A percentile compares a stretch with the other conserved stretches of the same genome.
Evolutionary conservation across 371 early-diverging fungal genomes (phyloP).

Genomic region (Mortierella sp.): DNA sequence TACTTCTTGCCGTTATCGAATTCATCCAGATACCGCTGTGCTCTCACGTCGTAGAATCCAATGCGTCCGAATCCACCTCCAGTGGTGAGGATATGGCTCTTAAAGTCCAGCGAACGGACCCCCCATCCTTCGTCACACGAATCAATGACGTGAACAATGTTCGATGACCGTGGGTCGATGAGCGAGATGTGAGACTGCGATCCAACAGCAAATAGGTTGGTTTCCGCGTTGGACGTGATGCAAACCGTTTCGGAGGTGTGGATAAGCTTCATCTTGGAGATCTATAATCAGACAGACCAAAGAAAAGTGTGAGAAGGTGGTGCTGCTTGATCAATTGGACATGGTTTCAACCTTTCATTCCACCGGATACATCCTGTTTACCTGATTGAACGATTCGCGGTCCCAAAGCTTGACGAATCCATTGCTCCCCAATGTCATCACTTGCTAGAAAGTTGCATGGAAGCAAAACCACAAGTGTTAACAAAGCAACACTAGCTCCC

Average conservation of each 20-base stretch:
- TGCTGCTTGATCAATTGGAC: too few species aligned
- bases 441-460: conserved; percentile 20
- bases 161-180: conserved; percentile 63
- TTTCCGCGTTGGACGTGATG: conserved; percentile 51
- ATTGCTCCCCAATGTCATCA: conserved; percentile 46
- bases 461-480: not conserved
- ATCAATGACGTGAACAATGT: conserved; percentile 57
- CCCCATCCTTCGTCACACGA: conserved; percentile 78
- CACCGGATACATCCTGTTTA: conserved; percentile 54
- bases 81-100: conserved; percentile 62
- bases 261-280: conserved; percentile 50
- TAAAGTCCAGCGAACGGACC: conserved; percentile 67
- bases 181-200: conserved; percentile 69
- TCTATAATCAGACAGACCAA: conserved; percentile 28
- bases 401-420: conserved; percentile 64
- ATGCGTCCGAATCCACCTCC: conserved; percentile 65
- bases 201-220: conserved; percentile 66
- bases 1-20: conserved; percentile 28
- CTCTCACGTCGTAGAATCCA: conserved; percentile 61
- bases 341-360: not conserved
- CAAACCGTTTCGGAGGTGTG: conserved; percentile 68
- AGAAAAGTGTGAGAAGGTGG: conserved; percentile 26
- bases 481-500: not conserved
- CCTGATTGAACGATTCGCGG: conserved; percentile 35
- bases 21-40: conserved; percentile 56